Base-by-base conservation (phyloP, 768 basidiomycete genomes). In the Russula olivacea region DNA sequence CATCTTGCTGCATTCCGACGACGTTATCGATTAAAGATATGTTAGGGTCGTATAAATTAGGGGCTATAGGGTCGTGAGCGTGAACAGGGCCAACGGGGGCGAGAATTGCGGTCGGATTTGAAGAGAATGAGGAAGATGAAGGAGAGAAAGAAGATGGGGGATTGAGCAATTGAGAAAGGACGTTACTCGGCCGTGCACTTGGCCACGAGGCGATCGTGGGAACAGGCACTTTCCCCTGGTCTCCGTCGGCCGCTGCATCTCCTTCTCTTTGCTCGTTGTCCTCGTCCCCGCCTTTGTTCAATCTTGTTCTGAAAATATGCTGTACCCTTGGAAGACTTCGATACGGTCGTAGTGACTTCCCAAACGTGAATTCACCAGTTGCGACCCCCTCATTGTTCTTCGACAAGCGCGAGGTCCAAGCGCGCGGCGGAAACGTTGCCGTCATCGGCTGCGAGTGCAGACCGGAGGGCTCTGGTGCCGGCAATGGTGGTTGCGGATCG, bases 401-500 rank as follows among this genome's bases (percentile, higher is more conserved):
- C 17, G 36, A 36, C 36, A 51, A 51, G 1, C 43, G 36, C 38
- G 36, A 59, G 32, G 63, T 59, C 17, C 60, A 54, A n/a, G 58
- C 56, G 2, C 65, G 65, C 23, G 61, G 66, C 4, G 72, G 70
- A 43, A 61, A 72, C 23, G 72, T 72, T 32, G 65, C 68, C 11
- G 28, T 60, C 52, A 38, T 43, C 10, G 28, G 25, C 23, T 38
- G 23, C 14, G 54, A 21, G 3, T 19, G 23, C 19, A 59, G 47
- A 1, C 48, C 52, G 0, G 76, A 75, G 63, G 75, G 85, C 58
- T 78, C 73, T 32, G 84, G 76, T 17, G 81, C 76, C n/a, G 84
- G 83, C 40, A 86, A 68, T 15, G 84, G 83, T 10, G 84, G 84
- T 34, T 74, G 69, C n/a, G 77, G 69, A 21, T 77, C 75, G 66